Conservation (phyloP, 306 rosid genomes). For the Luffa aegyptiaca region DNA sequence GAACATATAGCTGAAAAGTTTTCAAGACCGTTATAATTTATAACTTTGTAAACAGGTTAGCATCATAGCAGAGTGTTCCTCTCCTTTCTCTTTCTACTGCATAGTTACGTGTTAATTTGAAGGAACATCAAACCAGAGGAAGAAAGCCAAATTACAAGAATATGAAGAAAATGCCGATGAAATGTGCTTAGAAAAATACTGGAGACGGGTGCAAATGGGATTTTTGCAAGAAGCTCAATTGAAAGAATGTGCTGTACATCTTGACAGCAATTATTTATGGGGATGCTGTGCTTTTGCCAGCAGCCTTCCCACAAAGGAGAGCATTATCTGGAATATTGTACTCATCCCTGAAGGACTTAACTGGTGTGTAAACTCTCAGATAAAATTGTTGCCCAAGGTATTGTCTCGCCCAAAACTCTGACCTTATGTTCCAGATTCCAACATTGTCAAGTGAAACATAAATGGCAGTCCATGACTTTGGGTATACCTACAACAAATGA, state of each 20-base stretch:
- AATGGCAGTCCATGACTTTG: slow-evolving; percentile 91
- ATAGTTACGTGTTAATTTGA: background rate
- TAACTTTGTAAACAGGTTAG: background rate
- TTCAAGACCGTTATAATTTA: background rate
- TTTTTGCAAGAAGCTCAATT: background rate
- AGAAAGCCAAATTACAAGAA: background rate
- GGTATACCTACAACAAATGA: slow-evolving; percentile 55
- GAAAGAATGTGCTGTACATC: background rate
- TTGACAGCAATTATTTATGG: slow-evolving; percentile 9
- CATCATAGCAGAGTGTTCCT: background rate
- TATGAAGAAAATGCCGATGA: background rate
- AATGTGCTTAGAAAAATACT: background rate
- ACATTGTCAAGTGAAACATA: slow-evolving; percentile 77
- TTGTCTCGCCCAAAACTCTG: slow-evolving; percentile 81
- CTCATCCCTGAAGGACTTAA: slow-evolving; percentile 58
- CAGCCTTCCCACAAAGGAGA: slow-evolving; percentile 77
- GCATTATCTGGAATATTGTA: slow-evolving; percentile 81
- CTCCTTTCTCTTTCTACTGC: background rate
- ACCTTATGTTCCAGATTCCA: slow-evolving; percentile 87
- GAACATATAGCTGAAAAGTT: background rate
- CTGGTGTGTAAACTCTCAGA: slow-evolving; percentile 74
- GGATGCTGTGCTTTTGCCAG: slow-evolving; percentile 30
- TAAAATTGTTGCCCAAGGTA: slow-evolving; percentile 92
- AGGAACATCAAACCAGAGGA: background rate
- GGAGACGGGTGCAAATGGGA: background rate